Percentiles rank a stretch among this genome's conserved stretches.
phyloP scores from a whole-genome alignment of 148 eudicot species.

The Vaccinium corymbosum region DNA sequence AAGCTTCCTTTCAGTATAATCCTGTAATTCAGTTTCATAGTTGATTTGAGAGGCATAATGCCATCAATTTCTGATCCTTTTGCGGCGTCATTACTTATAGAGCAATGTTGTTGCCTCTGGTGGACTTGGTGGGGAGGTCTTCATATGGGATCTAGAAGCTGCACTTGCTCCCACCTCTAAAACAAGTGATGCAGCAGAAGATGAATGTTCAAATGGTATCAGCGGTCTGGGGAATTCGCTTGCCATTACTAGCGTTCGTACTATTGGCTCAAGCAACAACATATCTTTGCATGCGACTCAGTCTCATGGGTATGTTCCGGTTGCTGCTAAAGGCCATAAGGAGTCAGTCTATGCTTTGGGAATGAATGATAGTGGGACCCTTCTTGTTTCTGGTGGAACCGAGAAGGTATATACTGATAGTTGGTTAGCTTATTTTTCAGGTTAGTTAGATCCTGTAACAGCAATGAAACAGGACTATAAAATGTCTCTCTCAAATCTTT shows the following conservation, averaged over 20 bases:
- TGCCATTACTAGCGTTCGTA: conserved; percentile 56
- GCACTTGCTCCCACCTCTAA: conserved; percentile 73
- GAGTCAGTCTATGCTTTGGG: conserved; percentile 97
- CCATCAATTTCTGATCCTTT: conserved; percentile 22
- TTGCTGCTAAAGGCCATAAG: conserved; percentile 95
- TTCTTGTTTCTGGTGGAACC: conserved; percentile 98
- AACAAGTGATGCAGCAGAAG: conserved; percentile 58
- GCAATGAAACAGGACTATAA: not conserved
- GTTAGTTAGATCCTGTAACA: not conserved
- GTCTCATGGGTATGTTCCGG: conserved; percentile 70
- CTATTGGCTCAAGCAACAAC: conserved; percentile 70
- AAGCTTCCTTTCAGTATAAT: not conserved
- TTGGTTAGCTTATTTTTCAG: conserved; percentile 4
- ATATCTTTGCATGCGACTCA: conserved; percentile 61
- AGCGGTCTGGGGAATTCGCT: conserved; percentile 54
- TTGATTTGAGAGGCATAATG: conserved; percentile 14
- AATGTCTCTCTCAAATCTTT: not conserved
- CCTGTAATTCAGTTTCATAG: not conserved
- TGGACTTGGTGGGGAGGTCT: conserved; percentile 99
- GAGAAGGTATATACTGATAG: conserved; percentile 64
- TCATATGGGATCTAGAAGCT: conserved; percentile 97
- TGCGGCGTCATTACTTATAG: conserved; percentile 45
- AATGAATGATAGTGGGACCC: conserved; percentile 80
- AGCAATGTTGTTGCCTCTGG: conserved; percentile 82
- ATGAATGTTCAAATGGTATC: conserved; percentile 57